Evolutionary conservation across 805 yeast species (phyloP).

Genomic region (Starmerella stigmatis): DNA sequence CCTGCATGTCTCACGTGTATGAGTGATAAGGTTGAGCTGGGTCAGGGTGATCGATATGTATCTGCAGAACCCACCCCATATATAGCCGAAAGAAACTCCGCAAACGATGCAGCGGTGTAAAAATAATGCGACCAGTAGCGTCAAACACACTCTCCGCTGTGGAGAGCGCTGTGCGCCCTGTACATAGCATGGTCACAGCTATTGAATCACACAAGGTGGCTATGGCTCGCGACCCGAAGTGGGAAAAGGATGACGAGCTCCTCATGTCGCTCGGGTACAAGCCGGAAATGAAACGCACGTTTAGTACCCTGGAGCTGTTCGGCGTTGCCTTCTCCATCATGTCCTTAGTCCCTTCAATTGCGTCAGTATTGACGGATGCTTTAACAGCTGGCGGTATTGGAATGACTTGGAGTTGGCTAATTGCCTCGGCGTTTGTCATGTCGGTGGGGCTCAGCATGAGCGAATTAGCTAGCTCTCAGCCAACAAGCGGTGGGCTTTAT

Average conservation of each 20-base stretch:
- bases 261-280: constrained; percentile 53
- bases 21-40: too few species aligned
- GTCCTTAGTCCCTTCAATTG: constrained; percentile 55
- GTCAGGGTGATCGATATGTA: too few species aligned
- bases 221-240: constrained; percentile 5
- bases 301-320: constrained; percentile 53
- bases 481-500: constrained; percentile 68
- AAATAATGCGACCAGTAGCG: neutral
- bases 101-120: too few species aligned
- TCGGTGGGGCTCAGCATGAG: constrained; percentile 56
- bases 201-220: neutral
- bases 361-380: constrained; percentile 46
- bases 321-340: constrained; percentile 64
- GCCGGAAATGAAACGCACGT: constrained; percentile 53
- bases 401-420: constrained; percentile 64
- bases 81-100: too few species aligned
- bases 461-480: constrained; percentile 57
- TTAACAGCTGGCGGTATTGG: constrained; percentile 55
- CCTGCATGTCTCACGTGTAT: too few species aligned
- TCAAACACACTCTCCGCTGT: neutral
- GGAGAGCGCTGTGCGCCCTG: constrained; percentile 6
- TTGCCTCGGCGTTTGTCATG: constrained; percentile 46
- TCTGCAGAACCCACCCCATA: too few species aligned
- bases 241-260: constrained; percentile 26
- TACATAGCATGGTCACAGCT: constrained; percentile 2